Evolutionary conservation across 1,284 basidiomycete species (phyloP).

Genomic region (Mycosarcoma maydis): DNA sequence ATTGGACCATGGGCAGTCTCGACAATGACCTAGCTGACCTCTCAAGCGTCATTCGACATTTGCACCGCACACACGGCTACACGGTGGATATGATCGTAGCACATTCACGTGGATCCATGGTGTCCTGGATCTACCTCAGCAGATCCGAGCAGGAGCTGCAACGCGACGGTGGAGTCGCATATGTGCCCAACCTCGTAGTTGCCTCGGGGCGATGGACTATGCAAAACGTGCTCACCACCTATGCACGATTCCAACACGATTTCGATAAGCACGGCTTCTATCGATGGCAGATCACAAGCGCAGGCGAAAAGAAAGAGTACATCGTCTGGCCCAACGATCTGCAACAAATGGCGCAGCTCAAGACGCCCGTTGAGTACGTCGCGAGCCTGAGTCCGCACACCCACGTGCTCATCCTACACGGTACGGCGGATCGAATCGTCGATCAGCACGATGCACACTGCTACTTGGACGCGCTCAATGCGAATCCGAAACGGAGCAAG

Average conservation of each 20-base stretch:
- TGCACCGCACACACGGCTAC: slow-evolving; percentile 13
- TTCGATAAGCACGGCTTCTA: slow-evolving; percentile 41
- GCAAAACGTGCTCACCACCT: slow-evolving; percentile 11
- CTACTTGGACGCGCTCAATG: slow-evolving; percentile 28
- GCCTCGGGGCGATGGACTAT: slow-evolving; percentile 23
- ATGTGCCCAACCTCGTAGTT: slow-evolving; percentile 16
- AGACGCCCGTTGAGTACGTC: slow-evolving; percentile 16
- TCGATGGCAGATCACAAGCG: slow-evolving; percentile 48
- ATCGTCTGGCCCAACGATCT: slow-evolving; percentile 37
- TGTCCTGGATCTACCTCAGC: slow-evolving; percentile 33
- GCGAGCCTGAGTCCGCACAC: slow-evolving; percentile 16
- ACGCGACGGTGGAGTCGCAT: background rate
- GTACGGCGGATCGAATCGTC: slow-evolving; percentile 42
- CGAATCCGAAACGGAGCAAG: slow-evolving; percentile 5
- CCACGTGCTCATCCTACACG: slow-evolving; percentile 45
- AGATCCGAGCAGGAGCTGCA: slow-evolving; percentile 3
- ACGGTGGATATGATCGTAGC: slow-evolving; percentile 21
- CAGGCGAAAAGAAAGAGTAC: slow-evolving; percentile 35
- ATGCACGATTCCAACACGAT: slow-evolving; percentile 12
- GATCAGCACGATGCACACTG: slow-evolving; percentile 27
- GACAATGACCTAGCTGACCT: slow-evolving; percentile 34
- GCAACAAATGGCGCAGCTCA: slow-evolving; percentile 22
- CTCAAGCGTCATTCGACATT: slow-evolving; percentile 13
- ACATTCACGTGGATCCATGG: slow-evolving; percentile 29
- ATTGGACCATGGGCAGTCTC: slow-evolving; percentile 27